These are phyloP conservation scores for Fusarium camptoceras DNA, from an alignment of 2,329 filamentous ascomycete species.

Conservation along the genomic window DNA sequence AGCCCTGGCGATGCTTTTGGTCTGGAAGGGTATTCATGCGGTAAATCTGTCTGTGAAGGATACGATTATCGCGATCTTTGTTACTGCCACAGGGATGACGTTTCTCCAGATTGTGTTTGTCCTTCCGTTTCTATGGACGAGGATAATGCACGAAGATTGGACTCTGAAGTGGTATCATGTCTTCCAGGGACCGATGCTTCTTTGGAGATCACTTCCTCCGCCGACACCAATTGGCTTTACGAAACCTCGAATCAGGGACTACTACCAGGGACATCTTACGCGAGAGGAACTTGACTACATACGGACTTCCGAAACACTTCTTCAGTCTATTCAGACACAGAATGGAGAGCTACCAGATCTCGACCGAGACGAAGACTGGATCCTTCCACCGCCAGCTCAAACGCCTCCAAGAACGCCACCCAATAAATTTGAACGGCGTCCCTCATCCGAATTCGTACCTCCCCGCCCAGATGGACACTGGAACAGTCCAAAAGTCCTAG, in stretches of 20 bases:
- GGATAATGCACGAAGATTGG: constrained; percentile 64
- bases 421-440: constrained; percentile 5
- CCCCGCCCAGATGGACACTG: constrained; percentile 53
- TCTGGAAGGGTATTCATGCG: constrained; percentile 55
- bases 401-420: constrained; percentile 30
- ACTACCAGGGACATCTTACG: constrained; percentile 62
- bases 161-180: constrained; percentile 61
- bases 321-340: constrained; percentile 50
- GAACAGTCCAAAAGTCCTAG: constrained; percentile 56
- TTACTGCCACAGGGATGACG: constrained; percentile 56
- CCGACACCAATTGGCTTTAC: constrained; percentile 53
- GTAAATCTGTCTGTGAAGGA: constrained; percentile 40
- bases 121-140: constrained; percentile 64
- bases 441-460: constrained; percentile 45
- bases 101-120: constrained; percentile 60
- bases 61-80: constrained; percentile 55
- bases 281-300: constrained; percentile 57
- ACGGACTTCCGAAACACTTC: constrained; percentile 51
- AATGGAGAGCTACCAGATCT: constrained; percentile 41
- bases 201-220: constrained; percentile 53
- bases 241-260: constrained; percentile 60
- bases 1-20: constrained; percentile 63
- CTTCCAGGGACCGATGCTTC: constrained; percentile 60
- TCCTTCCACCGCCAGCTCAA: constrained; percentile 50
- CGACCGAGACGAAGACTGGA: constrained; percentile 50